Evolutionary conservation across 164 flowering plant species (phyloP).

Genomic region (Santalum album): DNA sequence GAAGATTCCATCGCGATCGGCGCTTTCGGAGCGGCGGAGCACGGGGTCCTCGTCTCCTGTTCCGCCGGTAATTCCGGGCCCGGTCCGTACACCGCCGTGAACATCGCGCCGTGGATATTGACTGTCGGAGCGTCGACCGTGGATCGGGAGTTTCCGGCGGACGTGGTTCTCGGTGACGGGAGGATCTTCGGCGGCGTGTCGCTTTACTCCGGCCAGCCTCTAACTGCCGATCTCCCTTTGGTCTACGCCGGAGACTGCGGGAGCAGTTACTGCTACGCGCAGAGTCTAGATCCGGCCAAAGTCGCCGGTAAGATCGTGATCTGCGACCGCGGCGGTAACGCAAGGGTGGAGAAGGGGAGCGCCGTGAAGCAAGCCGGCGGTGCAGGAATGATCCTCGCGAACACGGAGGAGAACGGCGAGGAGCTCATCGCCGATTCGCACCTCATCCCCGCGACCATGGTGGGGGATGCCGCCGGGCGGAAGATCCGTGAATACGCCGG

Average conservation of each 20-base stretch:
- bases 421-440: conserved; percentile 74
- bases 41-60: conserved; percentile 68
- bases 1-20: conserved; percentile 81
- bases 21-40: conserved; percentile 56
- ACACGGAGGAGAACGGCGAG: conserved; percentile 63
- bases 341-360: conserved; percentile 70
- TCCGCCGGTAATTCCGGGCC: conserved; percentile 96
- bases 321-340: conserved; percentile 77
- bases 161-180: conserved; percentile 72
- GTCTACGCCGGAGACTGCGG: conserved; percentile 55
- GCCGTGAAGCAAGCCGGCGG: conserved; percentile 82
- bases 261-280: conserved; percentile 33
- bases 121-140: conserved; percentile 91
- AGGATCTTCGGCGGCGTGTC: conserved; percentile 52
- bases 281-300: conserved; percentile 31
- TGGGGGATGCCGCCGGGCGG: conserved; percentile 52
- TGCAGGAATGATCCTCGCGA: conserved; percentile 67
- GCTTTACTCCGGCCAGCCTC: conserved; percentile 52
- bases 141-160: conserved; percentile 84
- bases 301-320: conserved; percentile 71
- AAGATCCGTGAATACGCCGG: conserved; percentile 39
- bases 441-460: conserved; percentile 69
- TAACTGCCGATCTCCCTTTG: conserved; percentile 27
- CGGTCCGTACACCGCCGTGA: conserved; percentile 47
- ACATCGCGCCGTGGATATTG: conserved; percentile 89